Evolutionary conservation across 1,284 basidiomycete genomes (phyloP).

Genomic region (Ceratobasidium sp.): DNA sequence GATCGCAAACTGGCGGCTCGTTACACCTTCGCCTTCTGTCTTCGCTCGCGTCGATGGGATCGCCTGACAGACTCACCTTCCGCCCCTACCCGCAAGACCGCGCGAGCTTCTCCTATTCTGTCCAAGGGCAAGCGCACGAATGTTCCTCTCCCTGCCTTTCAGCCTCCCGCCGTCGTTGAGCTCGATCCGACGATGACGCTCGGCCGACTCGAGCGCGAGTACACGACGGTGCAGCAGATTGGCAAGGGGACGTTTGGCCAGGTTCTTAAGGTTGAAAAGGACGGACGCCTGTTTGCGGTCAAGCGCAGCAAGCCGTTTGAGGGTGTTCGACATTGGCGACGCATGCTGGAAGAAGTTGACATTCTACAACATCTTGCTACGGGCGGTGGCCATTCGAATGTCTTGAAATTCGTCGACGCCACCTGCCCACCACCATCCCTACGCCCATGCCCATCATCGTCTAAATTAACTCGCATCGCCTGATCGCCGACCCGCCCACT

Average conservation of each 20-base stretch:
- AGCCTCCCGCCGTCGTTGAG: not conserved
- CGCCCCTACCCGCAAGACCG: slow-evolving; percentile 11
- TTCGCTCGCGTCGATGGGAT: slow-evolving; percentile 17
- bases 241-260: slow-evolving; percentile 96
- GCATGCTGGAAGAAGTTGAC: slow-evolving; percentile 93
- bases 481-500: no score
- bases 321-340: slow-evolving; percentile 90
- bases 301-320: slow-evolving; percentile 96
- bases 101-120: slow-evolving; percentile 29
- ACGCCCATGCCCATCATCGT: no score
- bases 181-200: slow-evolving; percentile 59
- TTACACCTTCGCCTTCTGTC: slow-evolving; percentile 35
- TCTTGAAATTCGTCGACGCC: slow-evolving; percentile 92
- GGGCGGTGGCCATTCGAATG: slow-evolving; percentile 72
- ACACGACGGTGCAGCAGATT: slow-evolving; percentile 83
- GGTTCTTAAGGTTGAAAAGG: slow-evolving; percentile 83
- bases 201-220: slow-evolving; percentile 81
- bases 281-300: slow-evolving; percentile 81
- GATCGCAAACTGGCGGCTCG: slow-evolving; percentile 40
- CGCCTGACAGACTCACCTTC: slow-evolving; percentile 27
- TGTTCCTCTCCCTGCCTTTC: slow-evolving; percentile 48
- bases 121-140: slow-evolving; percentile 31
- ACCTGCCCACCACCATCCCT: no score
- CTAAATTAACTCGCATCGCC: no score
- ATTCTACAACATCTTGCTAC: slow-evolving; percentile 67